Base-by-base conservation (phyloP, 2,329 filamentous ascomycete genomes). In the Sarocladium oryzae region DNA sequence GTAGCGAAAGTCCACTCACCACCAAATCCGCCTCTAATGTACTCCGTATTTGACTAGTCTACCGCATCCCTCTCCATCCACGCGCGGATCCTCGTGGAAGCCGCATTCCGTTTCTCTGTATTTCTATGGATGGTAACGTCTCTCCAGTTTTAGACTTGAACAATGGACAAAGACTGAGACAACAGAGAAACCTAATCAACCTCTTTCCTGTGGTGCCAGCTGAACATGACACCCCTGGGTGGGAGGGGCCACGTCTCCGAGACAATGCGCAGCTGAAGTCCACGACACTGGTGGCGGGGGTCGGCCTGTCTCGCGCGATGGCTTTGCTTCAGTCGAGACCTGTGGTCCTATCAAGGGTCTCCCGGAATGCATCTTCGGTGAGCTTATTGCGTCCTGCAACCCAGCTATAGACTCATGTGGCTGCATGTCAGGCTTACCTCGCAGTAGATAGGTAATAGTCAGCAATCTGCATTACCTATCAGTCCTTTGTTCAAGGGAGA, bases 261-360 rank as follows among this genome's bases (percentile, higher is more conserved):
- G 26, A 48, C 43, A 26, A 32, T 48, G 43, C 43, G 26, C 15
- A 48, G 43, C 43, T 48, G 43, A 48, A 48, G 43, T 8, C 43
- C 24, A 48, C 43, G 28, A 33, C n/a, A 23, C 43, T n/a, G 33
- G 43, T 33, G 28, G 43, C 26, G 43, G 43, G 43, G 43, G 21
- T n/a, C n/a, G n/a, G n/a, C n/a, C 6, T 16, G 26, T 23, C 4
- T 16, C 11, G 11, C 26, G 24, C 43, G 43, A 8, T 33, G 43
- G 16, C 24, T 16, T 20, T 26, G 7, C 28, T 8, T 10, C 13
- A 4, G 13, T 15, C n/a, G 4, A 11, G 20, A 11, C n/a, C 21
- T 30, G 10, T 48, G 10, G 6, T 20, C 11, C 16, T 21, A 13
- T 48, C 26, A 16, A 33, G 43, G 43, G 43, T 18, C 43, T 48